phyloP scores from a whole-genome alignment of 106 monocot genomes.

The Dendrobium huoshanense region DNA sequence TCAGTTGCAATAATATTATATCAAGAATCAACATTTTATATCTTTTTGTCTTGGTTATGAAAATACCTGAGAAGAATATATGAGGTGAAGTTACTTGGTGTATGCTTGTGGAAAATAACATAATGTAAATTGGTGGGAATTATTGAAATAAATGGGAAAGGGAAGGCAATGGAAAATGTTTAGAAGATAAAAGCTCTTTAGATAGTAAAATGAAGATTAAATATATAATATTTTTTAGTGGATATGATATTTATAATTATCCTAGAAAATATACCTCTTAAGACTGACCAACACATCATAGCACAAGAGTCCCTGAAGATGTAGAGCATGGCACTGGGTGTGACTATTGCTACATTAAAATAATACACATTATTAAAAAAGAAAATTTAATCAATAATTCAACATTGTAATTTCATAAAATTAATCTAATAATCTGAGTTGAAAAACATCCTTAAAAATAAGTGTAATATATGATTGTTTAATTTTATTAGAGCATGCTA shows the following conservation, averaged over 20 bases:
- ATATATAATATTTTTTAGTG: neutral
- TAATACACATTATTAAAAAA: neutral
- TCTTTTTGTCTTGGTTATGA: neutral
- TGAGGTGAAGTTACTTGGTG: neutral
- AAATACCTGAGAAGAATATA: neutral
- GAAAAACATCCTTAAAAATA: neutral
- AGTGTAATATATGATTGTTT: neutral
- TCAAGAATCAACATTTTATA: neutral
- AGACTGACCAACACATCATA: too few species aligned
- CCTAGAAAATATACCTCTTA: neutral
- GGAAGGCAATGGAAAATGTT: neutral
- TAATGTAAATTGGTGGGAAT: neutral
- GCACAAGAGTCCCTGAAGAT: too few species aligned
- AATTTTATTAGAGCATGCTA: neutral
- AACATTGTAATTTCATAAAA: neutral
- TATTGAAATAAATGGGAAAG: neutral
- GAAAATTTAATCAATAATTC: neutral
- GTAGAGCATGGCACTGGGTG: too few species aligned
- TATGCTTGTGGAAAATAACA: neutral
- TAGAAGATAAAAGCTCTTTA: neutral
- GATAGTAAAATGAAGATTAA: too few species aligned
- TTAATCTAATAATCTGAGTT: neutral
- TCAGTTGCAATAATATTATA: neutral
- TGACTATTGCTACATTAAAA: too few species aligned
- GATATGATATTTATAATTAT: neutral